Base-by-base conservation (phyloP, 2,329 filamentous ascomycete genomes). In the Dothistroma pini region DNA sequence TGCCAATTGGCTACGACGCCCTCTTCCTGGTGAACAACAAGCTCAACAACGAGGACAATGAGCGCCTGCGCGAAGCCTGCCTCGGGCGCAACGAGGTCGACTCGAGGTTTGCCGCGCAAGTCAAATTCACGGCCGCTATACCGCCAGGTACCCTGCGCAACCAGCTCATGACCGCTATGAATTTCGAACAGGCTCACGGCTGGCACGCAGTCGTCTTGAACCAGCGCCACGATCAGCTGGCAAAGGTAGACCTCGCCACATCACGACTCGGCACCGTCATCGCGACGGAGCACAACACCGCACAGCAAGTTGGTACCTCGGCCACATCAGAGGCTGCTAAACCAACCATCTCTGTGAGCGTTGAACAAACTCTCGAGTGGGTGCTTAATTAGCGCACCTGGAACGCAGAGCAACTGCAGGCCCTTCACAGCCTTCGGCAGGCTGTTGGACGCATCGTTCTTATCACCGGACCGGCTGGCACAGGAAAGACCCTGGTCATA, bases 181-280 rank as follows among this genome's bases (percentile, higher is more conserved):
- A 63, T 31, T 35, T 67, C 11, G n/a, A 38, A 7, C 47, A 60
- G 10, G 47, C 61, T 16, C n/a, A 16, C 35, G 56, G 48, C n/a
- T 68, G 66, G 64, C 57, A 61, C 11, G 22, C 48, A 4, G 22
- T 65, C 10, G 53, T 68, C 10, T 32, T 63, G n/a, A 68, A 68
- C 12, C 62, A 68, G 44, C 19, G 48, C 31, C 61, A 66, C 47
- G 51, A 59, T 12, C 22, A 54, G 11, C 44, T 65, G 2, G 41
- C 56, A 2, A 53, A 44, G 2, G 57, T 65, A 14, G 61, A 68
- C 38, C 64, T 68, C 4, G 61, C 59, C 25, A 54, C 52, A 31
- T 29, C 21, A 35, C 25, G 32, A 34, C 9, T 49, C 14, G 49
- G 49, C 16, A 9, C 22, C 12, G 38, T 19, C 22, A 44, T 58